Conservation (phyloP, 2,329 filamentous ascomycete genomes). For the Xylariaceae sp. region DNA sequence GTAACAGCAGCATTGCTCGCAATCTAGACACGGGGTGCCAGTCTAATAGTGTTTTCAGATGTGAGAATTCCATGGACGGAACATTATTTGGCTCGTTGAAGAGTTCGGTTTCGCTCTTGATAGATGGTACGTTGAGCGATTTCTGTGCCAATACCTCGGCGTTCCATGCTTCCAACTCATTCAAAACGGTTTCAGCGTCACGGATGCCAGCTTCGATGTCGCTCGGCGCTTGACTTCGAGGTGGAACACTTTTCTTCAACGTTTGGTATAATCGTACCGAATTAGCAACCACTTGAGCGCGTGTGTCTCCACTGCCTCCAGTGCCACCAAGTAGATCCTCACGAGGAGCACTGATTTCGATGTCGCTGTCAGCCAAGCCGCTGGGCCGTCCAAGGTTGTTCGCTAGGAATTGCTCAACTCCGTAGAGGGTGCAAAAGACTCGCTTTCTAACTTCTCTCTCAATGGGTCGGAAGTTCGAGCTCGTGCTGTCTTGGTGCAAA, state of each 20-base stretch:
- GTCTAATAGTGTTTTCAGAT: neutral
- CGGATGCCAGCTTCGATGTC: neutral
- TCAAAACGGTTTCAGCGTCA: neutral
- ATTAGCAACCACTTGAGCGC: neutral
- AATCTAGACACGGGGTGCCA: neutral
- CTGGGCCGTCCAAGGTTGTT: neutral
- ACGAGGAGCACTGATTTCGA: neutral
- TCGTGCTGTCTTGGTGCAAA: neutral
- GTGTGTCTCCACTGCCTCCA: neutral
- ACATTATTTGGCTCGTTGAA: neutral
- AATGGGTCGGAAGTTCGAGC: neutral
- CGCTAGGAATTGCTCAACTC: neutral
- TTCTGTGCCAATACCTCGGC: neutral
- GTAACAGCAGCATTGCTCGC: neutral
- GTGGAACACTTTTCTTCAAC: neutral
- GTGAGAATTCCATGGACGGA: neutral
- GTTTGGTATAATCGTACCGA: neutral
- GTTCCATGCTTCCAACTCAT: neutral
- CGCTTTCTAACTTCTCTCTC: neutral
- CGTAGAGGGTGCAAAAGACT: neutral
- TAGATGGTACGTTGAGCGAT: neutral
- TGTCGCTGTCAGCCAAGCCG: neutral
- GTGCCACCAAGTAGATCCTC: neutral
- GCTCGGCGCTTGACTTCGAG: neutral
- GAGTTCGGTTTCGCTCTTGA: neutral